Conservation (phyloP, 148 eudicot species). For the Cornus florida region DNA sequence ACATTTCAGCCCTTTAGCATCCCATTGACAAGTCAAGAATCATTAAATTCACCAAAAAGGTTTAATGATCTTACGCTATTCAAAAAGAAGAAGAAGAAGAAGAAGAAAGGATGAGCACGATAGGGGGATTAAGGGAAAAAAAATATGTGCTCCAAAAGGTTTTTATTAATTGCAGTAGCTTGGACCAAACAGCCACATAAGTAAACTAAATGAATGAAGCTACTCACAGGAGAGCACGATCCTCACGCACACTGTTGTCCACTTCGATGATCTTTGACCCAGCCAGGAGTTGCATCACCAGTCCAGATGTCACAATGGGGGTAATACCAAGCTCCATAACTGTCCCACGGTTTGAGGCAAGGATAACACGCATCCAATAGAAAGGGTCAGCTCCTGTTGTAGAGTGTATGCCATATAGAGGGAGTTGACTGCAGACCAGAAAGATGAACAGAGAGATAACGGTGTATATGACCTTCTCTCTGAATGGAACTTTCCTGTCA, state of each 20-base stretch:
- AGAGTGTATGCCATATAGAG: slow-evolving; percentile 76
- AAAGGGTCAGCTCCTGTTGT: slow-evolving; percentile 75
- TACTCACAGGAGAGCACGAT: slow-evolving; percentile 74
- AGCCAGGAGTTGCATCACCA: slow-evolving; percentile 57
- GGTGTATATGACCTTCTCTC: slow-evolving; percentile 79
- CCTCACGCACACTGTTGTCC: slow-evolving; percentile 84
- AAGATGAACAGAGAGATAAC: slow-evolving; percentile 60
- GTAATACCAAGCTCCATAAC: slow-evolving; percentile 89
- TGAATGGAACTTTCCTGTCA: slow-evolving; percentile 67
- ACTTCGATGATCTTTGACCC: slow-evolving; percentile 84
- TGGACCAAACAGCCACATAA: no score
- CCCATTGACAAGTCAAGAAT: no score
- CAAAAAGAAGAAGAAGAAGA: no score
- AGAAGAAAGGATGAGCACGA: no score
- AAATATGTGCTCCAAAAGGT: no score
- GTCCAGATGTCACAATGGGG: slow-evolving; percentile 51
- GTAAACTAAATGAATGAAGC: no score
- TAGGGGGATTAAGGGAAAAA: no score
- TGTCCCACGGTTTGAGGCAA: slow-evolving; percentile 79
- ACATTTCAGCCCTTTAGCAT: not conserved
- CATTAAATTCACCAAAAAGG: no score
- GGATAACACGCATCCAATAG: slow-evolving; percentile 88
- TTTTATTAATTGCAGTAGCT: no score
- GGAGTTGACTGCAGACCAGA: slow-evolving; percentile 80
- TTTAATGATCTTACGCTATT: no score